A percentile compares a stretch with the other conserved stretches of the same genome.
Evolutionary conservation across 2,329 filamentous ascomycete genomes (phyloP).

Genomic region (Curvularia lunata): DNA sequence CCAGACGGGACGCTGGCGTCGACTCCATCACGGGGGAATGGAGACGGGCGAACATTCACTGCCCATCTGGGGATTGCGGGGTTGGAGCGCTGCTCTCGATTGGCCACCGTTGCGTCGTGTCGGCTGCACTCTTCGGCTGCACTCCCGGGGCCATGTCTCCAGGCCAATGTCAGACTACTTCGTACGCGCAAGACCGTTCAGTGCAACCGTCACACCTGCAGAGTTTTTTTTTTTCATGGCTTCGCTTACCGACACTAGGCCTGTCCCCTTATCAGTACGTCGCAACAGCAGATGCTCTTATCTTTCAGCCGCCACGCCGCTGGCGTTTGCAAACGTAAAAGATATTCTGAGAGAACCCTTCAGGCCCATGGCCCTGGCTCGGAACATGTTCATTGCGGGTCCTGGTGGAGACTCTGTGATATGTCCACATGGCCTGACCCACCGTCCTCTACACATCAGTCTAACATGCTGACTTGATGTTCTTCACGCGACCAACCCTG

Average conservation of each 20-base stretch:
- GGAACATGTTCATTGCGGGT: conserved; percentile 6
- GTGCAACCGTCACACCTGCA: background rate
- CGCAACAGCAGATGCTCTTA: conserved; percentile 5
- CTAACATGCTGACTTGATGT: background rate
- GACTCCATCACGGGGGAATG: conserved; percentile 2
- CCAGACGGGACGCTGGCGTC: conserved; percentile 10
- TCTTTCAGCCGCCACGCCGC: conserved; percentile 3
- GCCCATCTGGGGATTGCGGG: conserved; percentile 8
- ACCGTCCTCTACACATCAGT: conserved; percentile 5
- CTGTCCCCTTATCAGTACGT: conserved; percentile 4
- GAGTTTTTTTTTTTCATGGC: background rate
- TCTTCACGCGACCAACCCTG: background rate
- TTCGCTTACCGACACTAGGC: background rate
- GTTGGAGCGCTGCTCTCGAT: background rate
- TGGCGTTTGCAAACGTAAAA: conserved; percentile 13
- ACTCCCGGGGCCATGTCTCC: background rate
- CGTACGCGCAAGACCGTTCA: background rate
- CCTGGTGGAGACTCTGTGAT: conserved; percentile 5
- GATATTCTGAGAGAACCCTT: background rate
- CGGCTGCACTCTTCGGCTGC: background rate
- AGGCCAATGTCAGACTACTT: background rate
- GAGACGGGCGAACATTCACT: background rate
- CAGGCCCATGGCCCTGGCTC: background rate
- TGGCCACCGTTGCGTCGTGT: background rate
- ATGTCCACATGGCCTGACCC: conserved; percentile 9